A percentile compares a stretch with the other conserved stretches of the same genome.
phyloP scores from a whole-genome alignment of 768 basidiomycete genomes.

The Tephrocybe rancida region DNA sequence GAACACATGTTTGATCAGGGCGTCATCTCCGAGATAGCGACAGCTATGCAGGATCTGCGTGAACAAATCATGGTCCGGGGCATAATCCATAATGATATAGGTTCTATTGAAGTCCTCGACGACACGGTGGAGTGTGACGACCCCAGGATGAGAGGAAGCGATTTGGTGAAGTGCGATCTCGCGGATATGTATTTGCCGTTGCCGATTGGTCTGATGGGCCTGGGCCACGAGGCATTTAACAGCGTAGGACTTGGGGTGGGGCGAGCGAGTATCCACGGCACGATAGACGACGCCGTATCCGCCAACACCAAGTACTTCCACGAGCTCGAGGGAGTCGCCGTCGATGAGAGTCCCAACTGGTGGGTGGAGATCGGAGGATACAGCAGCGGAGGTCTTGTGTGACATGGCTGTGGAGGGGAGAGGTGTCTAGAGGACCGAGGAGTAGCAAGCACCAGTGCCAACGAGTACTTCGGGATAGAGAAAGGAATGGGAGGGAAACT shows the following conservation, averaged over 20 bases:
- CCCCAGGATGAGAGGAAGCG: slow-evolving; percentile 73
- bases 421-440: slow-evolving; percentile 23
- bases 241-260: slow-evolving; percentile 68
- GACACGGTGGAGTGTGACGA: slow-evolving; percentile 89
- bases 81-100: slow-evolving; percentile 94
- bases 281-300: slow-evolving; percentile 97
- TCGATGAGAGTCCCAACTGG: slow-evolving; percentile 84
- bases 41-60: slow-evolving; percentile 82
- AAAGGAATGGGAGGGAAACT: slow-evolving; percentile 22
- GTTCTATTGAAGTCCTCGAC: slow-evolving; percentile 82
- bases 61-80: slow-evolving; percentile 89
- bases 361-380: slow-evolving; percentile 70
- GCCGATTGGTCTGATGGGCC: slow-evolving; percentile 51
- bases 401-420: slow-evolving; percentile 32
- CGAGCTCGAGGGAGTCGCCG: slow-evolving; percentile 78
- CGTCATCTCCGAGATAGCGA: slow-evolving; percentile 83
- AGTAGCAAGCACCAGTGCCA: slow-evolving; percentile 48
- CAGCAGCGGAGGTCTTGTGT: slow-evolving; percentile 69
- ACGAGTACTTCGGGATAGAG: slow-evolving; percentile 44
- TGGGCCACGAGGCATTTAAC: slow-evolving; percentile 87
- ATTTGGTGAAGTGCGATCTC: slow-evolving; percentile 85
- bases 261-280: slow-evolving; percentile 66
- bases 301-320: slow-evolving; percentile 87
- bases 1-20: slow-evolving; percentile 88
- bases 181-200: slow-evolving; percentile 80